Conservation (phyloP, 1,284 basidiomycete species). For the Omphalotus olearius region DNA sequence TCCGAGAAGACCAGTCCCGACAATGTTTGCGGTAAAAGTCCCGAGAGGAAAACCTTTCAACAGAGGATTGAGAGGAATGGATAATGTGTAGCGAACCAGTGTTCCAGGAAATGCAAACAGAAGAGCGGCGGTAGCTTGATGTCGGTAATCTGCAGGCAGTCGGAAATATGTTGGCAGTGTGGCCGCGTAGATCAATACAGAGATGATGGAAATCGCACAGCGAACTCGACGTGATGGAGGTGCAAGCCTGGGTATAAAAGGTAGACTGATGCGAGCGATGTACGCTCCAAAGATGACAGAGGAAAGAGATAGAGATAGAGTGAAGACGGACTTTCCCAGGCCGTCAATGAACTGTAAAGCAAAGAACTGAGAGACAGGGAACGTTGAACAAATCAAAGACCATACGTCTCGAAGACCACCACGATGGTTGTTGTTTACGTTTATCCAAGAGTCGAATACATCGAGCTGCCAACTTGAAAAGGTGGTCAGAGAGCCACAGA, state of each 20-base stretch:
- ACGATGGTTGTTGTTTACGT: constrained; percentile 55
- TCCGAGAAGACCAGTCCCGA: constrained; percentile 76
- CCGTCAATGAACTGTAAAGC: constrained; percentile 76
- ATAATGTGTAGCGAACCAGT: constrained; percentile 79
- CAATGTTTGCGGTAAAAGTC: constrained; percentile 83
- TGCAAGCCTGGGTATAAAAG: constrained; percentile 34
- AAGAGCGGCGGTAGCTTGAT: constrained; percentile 83
- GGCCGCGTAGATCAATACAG: constrained; percentile 58
- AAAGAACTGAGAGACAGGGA: constrained; percentile 8
- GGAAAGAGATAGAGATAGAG: constrained; percentile 66
- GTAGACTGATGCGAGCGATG: constrained; percentile 40
- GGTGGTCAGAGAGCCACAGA: constrained; percentile 95
- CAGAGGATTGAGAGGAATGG: constrained; percentile 67
- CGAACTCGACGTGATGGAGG: constrained; percentile 39
- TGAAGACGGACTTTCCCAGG: constrained; percentile 77
- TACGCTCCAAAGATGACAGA: constrained; percentile 60
- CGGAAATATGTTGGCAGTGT: constrained; percentile 78
- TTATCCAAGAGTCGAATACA: constrained; percentile 84
- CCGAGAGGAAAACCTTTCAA: constrained; percentile 75
- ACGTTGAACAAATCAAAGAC: constrained; percentile 25
- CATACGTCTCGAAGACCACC: constrained; percentile 78
- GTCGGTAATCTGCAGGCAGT: constrained; percentile 67
- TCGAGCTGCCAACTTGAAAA: constrained; percentile 96
- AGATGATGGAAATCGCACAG: constrained; percentile 41
- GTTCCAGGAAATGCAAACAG: constrained; percentile 90